A percentile compares a stretch with the other conserved stretches of the same genome.
phyloP scores from a whole-genome alignment of 2,329 filamentous ascomycete genomes.

The Lachnellula subtilissima region DNA sequence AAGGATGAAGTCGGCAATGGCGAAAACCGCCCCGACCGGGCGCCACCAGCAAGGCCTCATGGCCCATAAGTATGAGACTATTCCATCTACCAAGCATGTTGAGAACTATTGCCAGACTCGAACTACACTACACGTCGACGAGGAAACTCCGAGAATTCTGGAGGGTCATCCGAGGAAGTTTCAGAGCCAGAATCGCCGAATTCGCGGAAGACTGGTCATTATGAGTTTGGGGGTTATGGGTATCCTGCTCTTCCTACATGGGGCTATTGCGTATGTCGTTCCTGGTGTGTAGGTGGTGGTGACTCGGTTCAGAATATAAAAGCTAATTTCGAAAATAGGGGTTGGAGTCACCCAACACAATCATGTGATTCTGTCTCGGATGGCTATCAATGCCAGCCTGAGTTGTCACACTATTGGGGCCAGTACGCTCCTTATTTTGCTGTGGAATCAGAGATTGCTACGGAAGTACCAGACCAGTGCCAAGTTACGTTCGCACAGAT shows the following conservation, averaged over 20 bases:
- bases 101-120: neutral
- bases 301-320: neutral
- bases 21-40: conserved; percentile 1
- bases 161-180: conserved; percentile 18
- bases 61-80: conserved; percentile 20
- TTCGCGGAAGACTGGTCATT: conserved; percentile 12
- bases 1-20: conserved; percentile 13
- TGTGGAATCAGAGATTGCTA: conserved; percentile 61
- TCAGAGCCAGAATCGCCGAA: conserved; percentile 17
- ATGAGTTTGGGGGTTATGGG: conserved; percentile 15
- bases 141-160: conserved; percentile 9
- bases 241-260: conserved; percentile 20
- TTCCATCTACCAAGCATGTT: conserved; percentile 6
- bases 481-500: conserved; percentile 73
- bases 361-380: conserved; percentile 27
- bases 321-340: conserved; percentile 14
- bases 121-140: conserved; percentile 7
- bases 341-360: conserved; percentile 6
- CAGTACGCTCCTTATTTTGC: conserved; percentile 85
- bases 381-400: conserved; percentile 30
- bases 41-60: neutral
- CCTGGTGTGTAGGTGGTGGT: neutral
- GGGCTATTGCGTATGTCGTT: conserved; percentile 20
- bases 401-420: conserved; percentile 56
- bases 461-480: conserved; percentile 60